Conservation (phyloP, 257 asterid species). For the Leonotis leonurus region DNA sequence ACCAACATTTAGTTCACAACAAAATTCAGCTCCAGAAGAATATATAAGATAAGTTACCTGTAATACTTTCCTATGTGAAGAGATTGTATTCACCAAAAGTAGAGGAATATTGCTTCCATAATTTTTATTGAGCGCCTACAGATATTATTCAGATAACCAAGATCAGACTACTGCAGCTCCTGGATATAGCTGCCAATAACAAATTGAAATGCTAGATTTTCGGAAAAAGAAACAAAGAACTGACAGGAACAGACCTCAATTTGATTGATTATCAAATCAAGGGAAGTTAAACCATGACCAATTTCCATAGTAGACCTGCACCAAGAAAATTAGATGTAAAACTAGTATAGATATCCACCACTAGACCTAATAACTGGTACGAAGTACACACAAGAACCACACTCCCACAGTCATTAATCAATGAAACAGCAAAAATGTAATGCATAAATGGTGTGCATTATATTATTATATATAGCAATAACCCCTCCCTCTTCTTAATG, state of each 20-base stretch:
- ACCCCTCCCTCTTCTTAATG: background rate
- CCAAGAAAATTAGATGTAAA: slow-evolving; percentile 16
- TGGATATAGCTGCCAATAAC: slow-evolving; percentile 8
- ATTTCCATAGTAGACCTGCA: slow-evolving; percentile 65
- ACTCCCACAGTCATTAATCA: slow-evolving; percentile 8
- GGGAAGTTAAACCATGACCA: slow-evolving; percentile 51
- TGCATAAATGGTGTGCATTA: background rate
- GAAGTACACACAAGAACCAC: background rate
- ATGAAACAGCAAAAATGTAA: background rate
- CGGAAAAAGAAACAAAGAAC: background rate
- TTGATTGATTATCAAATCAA: slow-evolving; percentile 66
- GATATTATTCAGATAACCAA: slow-evolving; percentile 19
- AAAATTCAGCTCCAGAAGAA: slow-evolving; percentile 13
- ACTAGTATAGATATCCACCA: background rate
- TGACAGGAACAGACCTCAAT: slow-evolving; percentile 53
- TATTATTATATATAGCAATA: background rate
- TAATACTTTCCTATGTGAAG: slow-evolving; percentile 45
- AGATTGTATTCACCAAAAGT: slow-evolving; percentile 48
- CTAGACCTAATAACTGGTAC: background rate
- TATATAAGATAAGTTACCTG: slow-evolving; percentile 44
- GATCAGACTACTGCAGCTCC: slow-evolving; percentile 10
- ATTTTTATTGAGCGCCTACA: slow-evolving; percentile 64
- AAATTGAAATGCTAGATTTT: slow-evolving; percentile 3
- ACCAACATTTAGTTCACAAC: slow-evolving; percentile 25
- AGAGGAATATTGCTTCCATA: slow-evolving; percentile 81